phyloP scores from a whole-genome alignment of 169 alveolate species.

The Eimeria acervulina region DNA sequence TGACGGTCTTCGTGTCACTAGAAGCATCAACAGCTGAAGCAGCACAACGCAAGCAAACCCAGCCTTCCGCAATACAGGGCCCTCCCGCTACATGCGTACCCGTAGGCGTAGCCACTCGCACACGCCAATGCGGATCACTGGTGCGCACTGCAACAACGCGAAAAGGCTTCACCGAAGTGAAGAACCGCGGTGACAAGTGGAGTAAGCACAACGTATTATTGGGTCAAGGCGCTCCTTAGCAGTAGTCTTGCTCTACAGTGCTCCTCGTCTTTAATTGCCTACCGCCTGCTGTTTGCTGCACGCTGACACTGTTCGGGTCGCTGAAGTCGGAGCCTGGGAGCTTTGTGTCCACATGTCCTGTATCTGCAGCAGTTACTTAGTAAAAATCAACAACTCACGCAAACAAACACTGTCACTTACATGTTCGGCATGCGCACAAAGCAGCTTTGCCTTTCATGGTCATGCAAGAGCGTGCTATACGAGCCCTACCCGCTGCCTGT shows the following conservation, averaged over 20 bases:
- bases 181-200: background rate
- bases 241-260: background rate
- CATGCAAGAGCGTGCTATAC: background rate
- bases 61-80: background rate
- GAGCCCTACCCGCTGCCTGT: conserved; percentile 63
- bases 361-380: background rate
- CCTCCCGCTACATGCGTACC: background rate
- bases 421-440: background rate
- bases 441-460: background rate
- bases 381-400: background rate
- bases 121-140: background rate
- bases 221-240: background rate
- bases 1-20: background rate
- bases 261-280: background rate
- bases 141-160: background rate
- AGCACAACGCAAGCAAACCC: background rate
- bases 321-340: conserved; percentile 59
- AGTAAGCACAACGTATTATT: background rate
- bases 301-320: conserved; percentile 2
- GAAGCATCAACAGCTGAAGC: background rate
- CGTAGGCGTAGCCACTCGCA: background rate
- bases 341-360: conserved; percentile 14
- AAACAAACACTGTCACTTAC: background rate
- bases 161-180: background rate
- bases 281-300: conserved; percentile 30